Evolutionary conservation across 176 grass and related monocot species (phyloP).

Genomic region (Avena eriantha): DNA sequence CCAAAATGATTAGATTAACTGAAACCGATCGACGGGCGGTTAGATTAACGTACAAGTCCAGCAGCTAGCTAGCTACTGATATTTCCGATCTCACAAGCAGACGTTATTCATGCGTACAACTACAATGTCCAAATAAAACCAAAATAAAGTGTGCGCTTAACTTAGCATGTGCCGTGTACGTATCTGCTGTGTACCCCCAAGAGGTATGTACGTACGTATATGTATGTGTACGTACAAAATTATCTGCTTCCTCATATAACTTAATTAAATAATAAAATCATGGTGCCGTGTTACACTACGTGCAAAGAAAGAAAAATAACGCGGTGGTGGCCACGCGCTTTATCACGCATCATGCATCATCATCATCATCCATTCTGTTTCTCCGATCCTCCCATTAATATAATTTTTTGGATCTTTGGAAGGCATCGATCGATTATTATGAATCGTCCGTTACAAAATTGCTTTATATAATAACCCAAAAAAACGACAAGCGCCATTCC

Average conservation of each 20-base stretch:
- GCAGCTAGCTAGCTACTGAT: not conserved
- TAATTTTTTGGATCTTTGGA: not conserved
- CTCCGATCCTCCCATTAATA: not conserved
- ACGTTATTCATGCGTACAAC: not conserved
- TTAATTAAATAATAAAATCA: not conserved
- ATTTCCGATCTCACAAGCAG: not conserved
- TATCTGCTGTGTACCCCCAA: not conserved
- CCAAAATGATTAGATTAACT: not conserved
- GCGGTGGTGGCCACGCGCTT: slow-evolving; percentile 27
- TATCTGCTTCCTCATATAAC: not conserved
- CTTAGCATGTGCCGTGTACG: slow-evolving; percentile 5
- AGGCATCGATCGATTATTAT: not conserved
- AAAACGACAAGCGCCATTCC: slow-evolving; percentile 12
- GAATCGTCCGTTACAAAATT: slow-evolving; percentile 22
- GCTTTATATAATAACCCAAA: not conserved
- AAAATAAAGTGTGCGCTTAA: slow-evolving; percentile 19
- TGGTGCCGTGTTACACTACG: not conserved
- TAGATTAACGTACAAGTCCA: slow-evolving; percentile 47
- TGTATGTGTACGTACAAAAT: not conserved
- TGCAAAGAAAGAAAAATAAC: not conserved
- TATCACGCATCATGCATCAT: not conserved
- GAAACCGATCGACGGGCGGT: slow-evolving; percentile 34
- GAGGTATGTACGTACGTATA: not conserved
- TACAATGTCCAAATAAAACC: not conserved
- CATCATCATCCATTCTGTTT: not conserved